Percentiles rank a stretch among this genome's conserved stretches.
These are phyloP conservation scores for Fusarium anthophilum DNA, from an alignment of 2,329 filamentous ascomycete genomes.

Conservation along the genomic window DNA sequence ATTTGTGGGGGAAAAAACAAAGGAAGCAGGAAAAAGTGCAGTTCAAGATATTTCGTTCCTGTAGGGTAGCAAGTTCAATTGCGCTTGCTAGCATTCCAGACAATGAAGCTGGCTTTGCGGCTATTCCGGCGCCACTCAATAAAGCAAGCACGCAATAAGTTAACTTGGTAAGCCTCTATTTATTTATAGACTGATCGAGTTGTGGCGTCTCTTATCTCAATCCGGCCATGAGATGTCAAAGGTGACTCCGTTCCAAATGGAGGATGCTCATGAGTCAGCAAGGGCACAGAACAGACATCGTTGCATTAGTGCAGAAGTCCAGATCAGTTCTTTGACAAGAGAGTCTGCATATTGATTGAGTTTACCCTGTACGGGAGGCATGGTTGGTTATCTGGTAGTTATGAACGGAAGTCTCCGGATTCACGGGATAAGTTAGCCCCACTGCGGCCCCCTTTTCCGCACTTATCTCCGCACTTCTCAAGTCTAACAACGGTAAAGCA, in stretches of 20 bases:
- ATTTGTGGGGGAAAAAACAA: rapidly evolving
- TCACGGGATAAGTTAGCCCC: too few species aligned
- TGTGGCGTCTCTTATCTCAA: background rate
- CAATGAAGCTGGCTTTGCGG: background rate
- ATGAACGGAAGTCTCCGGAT: background rate
- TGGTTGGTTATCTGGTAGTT: background rate
- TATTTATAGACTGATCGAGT: background rate
- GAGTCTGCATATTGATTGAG: background rate
- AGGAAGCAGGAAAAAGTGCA: rapidly evolving
- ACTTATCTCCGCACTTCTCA: background rate
- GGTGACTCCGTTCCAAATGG: rapidly evolving
- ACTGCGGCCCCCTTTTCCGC: background rate
- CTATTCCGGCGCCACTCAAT: rapidly evolving
- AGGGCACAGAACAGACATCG: rapidly evolving
- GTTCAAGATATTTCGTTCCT: rapidly evolving
- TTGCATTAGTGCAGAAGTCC: rapidly evolving
- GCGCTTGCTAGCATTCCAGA: background rate
- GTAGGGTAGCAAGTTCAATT: background rate
- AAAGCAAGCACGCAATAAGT: background rate
- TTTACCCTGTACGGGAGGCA: too few species aligned
- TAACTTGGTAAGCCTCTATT: rapidly evolving
- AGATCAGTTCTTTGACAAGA: background rate
- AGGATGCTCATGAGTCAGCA: rapidly evolving
- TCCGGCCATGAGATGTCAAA: background rate
- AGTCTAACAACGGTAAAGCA: background rate